Evolutionary conservation across 1,284 basidiomycete species (phyloP).

Genomic region (Puccinia hordei): DNA sequence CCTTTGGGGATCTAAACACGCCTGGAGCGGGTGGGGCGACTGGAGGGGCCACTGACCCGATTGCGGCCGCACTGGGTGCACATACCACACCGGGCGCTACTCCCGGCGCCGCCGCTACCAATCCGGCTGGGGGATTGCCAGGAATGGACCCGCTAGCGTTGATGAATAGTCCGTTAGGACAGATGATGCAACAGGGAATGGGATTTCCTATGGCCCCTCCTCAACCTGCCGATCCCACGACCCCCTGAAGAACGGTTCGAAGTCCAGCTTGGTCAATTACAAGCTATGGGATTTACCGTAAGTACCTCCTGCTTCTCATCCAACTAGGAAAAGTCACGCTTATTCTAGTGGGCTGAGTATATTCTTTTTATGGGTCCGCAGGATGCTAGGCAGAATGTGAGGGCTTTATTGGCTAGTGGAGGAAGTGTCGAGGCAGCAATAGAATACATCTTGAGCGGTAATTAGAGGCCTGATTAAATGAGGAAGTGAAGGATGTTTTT

Average conservation of each 20-base stretch:
- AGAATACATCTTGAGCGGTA: conserved; percentile 79
- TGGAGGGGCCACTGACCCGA: too few relatives aligned
- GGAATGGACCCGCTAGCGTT: conserved; percentile 53
- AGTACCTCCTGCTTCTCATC: background rate
- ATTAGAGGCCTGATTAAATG: background rate
- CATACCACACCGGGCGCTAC: conserved; percentile 43
- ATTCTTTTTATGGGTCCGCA: conserved; percentile 21
- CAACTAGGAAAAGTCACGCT: background rate
- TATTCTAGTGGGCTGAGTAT: conserved; percentile 50
- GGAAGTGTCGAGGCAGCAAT: conserved; percentile 87
- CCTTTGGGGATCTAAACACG: conserved; percentile 78
- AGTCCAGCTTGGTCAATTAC: conserved; percentile 66
- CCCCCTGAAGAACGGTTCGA: conserved; percentile 86
- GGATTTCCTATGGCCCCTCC: conserved; percentile 56
- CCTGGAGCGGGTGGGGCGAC: conserved; percentile 60
- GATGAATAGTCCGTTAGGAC: conserved; percentile 51
- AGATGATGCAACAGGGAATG: conserved; percentile 52
- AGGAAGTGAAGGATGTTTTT: too few relatives aligned
- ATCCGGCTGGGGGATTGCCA: conserved; percentile 51
- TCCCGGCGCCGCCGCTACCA: conserved; percentile 56
- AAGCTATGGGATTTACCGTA: conserved; percentile 61
- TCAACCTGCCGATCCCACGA: conserved; percentile 68
- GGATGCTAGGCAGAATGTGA: conserved; percentile 82
- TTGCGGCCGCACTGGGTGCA: conserved; percentile 46
- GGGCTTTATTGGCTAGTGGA: conserved; percentile 79